Base-by-base conservation (phyloP, 2,329 filamentous ascomycete species). In the Colletotrichum noveboracense region DNA sequence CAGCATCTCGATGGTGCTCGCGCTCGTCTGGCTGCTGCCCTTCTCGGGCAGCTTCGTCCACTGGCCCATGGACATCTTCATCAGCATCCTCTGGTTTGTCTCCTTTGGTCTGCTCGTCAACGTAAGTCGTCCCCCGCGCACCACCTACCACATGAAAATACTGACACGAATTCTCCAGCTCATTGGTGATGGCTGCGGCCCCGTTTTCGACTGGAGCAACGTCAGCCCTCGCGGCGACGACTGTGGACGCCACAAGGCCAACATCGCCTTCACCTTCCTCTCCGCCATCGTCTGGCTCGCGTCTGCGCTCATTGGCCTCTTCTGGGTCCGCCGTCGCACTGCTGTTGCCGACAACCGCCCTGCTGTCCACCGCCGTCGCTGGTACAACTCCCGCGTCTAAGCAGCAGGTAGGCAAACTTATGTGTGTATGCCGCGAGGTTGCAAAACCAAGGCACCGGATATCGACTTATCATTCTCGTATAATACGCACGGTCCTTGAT, bases 221-320 rank as follows among this genome's bases (percentile, higher is more conserved):
- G 86, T 94, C 74, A 81, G 84, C 36, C 83, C 89, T 66, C 78
- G 84, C 60, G 85, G 86, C 62, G 85, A 87, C 77, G 82, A 83
- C n/a, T 96, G 94, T 83, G 88, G 90, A 74, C 90, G 91, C 79
- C 94, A 91, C 90, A 95, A 94, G 85, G 91, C 94, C 55, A 88
- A 91, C 76, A 90, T 94, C 79, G 93, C 93, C 6, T 95, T 96
- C 80, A 86, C 89, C 65, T 96, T 96, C 85, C 84, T 95, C 70
- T 93, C 92, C 4, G 93, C 93, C 71, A 88, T 94, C 78, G 87
- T 92, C 80, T 96, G 94, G 94, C 89, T 95, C 55, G 90, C 87
- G 14, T 94, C 92, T 62, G 89, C 89, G 18, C 80, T 93, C 24
- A 80, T 94, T 58, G 91, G 88, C 61, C 81, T 91, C 79, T 86